Base-by-base conservation (phyloP, 2,329 filamentous ascomycete species). In the Penicillium sp. region DNA sequence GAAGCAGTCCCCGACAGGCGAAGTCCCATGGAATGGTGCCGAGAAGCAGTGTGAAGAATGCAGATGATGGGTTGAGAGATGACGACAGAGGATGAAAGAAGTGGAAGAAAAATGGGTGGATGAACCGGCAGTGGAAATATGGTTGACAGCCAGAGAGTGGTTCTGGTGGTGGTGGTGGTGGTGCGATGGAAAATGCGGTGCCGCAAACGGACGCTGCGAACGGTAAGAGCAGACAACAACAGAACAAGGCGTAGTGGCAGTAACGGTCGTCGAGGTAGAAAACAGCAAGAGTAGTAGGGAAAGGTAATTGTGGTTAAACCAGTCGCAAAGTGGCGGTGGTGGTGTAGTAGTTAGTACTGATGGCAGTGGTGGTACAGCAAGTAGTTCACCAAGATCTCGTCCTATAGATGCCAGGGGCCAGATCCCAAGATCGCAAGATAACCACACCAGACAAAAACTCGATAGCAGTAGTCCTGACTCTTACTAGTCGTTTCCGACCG, bases 201-300 rank as follows among this genome's bases (percentile, higher is more conserved):
- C 50, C 50, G 50, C 50, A 52, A 52, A 52, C 50, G 50, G 50
- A 40, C 22, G 50, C 50, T 52, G 50, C 50, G 50, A 52, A 52
- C 50, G 50, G 50, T 43, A 52, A 22, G 37, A 35, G 35, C 35
- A 37, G 49, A 37, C 49, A 24, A 40, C 49, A 27, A 16, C 13
- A 37, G 49, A 4, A 51, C 35, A 22, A 7, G 39, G n/a, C 18
- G 36, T 5, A 41, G 39, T 16, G 22, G 7, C 9, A 31, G 16
- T n/a, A n/a, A 10, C 13, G 18, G 6, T 22, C 10, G 39, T 41
- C 19, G 19, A 43, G 40, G 19, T 22, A 24, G 13, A 43, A 43
- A 43, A 43, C 18, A 22, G 39, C 31, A 13, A 43, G 11, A 24
- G 40, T 7, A 43, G 10, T 2, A 43, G 19, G 22, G 19, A 14